phyloP scores from a whole-genome alignment of 371 early-diverging fungal species.

The Lichtheimia corymbifera region DNA sequence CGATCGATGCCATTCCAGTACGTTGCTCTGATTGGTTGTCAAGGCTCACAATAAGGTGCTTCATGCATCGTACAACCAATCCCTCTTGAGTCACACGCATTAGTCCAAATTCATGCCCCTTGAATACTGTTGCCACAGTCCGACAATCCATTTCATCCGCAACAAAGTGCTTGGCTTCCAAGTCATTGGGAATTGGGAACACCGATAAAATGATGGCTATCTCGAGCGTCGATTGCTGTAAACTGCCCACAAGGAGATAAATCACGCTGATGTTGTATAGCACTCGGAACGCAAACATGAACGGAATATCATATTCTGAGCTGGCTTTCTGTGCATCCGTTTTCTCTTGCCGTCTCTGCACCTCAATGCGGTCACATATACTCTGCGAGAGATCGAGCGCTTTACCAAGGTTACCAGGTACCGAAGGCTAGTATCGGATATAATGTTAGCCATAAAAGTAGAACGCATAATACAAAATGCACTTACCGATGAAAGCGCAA shows the following conservation, averaged over 20 bases:
- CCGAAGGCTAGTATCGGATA: constrained; percentile 36
- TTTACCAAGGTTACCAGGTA: constrained; percentile 46
- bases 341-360: constrained; percentile 40
- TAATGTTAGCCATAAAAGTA: background rate
- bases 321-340: constrained; percentile 13
- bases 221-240: constrained; percentile 53
- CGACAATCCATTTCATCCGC: constrained; percentile 42
- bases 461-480: background rate
- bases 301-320: constrained; percentile 45
- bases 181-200: constrained; percentile 41
- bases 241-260: constrained; percentile 48
- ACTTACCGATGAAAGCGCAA: constrained; percentile 46
- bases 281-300: constrained; percentile 54
- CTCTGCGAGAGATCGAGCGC: constrained; percentile 44
- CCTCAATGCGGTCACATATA: constrained; percentile 50
- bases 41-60: constrained; percentile 48
- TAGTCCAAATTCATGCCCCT: constrained; percentile 48
- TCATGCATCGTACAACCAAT: constrained; percentile 47
- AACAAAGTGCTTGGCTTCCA: constrained; percentile 41
- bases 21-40: constrained; percentile 46
- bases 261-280: constrained; percentile 50
- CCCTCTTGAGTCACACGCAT: constrained; percentile 53
- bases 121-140: constrained; percentile 35
- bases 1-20: constrained; percentile 50
- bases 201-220: constrained; percentile 52